Conservation (phyloP, 2,329 filamentous ascomycete species). For the Ascochyta fabae region DNA sequence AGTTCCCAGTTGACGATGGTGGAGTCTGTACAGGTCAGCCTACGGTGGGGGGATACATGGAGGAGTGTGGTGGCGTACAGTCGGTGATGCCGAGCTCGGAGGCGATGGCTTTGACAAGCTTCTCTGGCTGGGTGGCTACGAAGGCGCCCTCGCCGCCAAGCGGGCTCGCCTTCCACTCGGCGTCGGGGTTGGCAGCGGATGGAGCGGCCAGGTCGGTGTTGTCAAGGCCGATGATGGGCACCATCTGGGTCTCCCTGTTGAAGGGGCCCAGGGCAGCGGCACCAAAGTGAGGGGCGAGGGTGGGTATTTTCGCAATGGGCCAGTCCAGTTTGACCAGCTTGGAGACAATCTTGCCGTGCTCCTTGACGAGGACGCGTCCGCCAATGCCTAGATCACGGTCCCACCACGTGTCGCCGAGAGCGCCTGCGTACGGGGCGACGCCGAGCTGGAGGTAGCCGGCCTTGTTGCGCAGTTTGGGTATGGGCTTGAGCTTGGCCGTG, state of each 20-base stretch:
- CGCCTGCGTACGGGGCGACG: conserved; percentile 91
- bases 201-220: conserved; percentile 62
- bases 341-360: conserved; percentile 77
- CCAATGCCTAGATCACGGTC: conserved; percentile 92
- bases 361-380: conserved; percentile 83
- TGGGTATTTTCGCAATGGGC: conserved; percentile 90
- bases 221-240: conserved; percentile 91
- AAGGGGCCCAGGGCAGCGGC: conserved; percentile 68
- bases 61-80: conserved; percentile 43
- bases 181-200: conserved; percentile 39
- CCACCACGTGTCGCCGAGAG: conserved; percentile 91
- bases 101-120: conserved; percentile 82
- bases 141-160: conserved; percentile 75
- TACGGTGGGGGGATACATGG: background rate
- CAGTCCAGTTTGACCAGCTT: conserved; percentile 91
- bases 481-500: conserved; percentile 87
- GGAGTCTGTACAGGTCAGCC: conserved; percentile 52
- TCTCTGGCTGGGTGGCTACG: conserved; percentile 80
- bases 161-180: conserved; percentile 49
- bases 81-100: conserved; percentile 76
- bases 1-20: conserved; percentile 95
- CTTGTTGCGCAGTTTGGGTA: conserved; percentile 82
- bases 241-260: conserved; percentile 92
- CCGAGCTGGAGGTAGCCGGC: conserved; percentile 88
- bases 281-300: conserved; percentile 92